Percentiles rank a stretch among this genome's conserved stretches.
Evolutionary conservation across 768 basidiomycete genomes (phyloP).

Genomic region (Termitomyces sp.): DNA sequence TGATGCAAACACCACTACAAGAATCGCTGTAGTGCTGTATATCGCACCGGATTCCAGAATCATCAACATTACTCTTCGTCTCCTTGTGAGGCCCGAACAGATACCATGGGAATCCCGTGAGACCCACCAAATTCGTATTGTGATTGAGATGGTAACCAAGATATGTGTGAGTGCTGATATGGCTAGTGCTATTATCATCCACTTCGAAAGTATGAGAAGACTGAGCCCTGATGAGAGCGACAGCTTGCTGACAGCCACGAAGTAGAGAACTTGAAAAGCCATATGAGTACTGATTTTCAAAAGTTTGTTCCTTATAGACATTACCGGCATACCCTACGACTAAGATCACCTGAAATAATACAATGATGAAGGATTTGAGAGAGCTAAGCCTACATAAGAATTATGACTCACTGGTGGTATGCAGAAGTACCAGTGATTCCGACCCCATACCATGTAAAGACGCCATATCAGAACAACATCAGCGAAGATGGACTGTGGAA

Average conservation of each 20-base stretch:
- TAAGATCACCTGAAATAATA: too few relatives aligned
- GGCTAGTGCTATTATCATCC: neutral
- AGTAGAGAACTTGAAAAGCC: too few relatives aligned
- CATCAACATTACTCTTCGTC: neutral
- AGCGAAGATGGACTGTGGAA: too few relatives aligned
- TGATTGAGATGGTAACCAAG: neutral
- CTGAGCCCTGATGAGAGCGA: too few relatives aligned
- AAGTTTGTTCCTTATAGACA: too few relatives aligned
- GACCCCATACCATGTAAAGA: neutral
- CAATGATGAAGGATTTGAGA: too few relatives aligned
- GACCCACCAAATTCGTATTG: neutral
- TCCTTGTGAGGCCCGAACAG: neutral
- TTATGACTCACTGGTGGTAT: neutral
- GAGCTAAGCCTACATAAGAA: too few relatives aligned
- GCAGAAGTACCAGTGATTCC: neutral
- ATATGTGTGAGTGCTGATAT: neutral
- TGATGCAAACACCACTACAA: constrained; percentile 1
- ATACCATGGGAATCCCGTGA: neutral
- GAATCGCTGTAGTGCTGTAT: constrained; percentile 1
- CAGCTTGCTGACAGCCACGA: too few relatives aligned
- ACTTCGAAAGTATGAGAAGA: neutral
- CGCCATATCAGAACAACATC: neutral
- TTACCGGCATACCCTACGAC: too few relatives aligned
- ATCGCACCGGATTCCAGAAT: constrained; percentile 6
- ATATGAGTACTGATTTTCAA: too few relatives aligned